These are phyloP conservation scores for Penicillium ochrochloron DNA, from an alignment of 495 filamentous ascomycete genomes.

Conservation along the genomic window DNA sequence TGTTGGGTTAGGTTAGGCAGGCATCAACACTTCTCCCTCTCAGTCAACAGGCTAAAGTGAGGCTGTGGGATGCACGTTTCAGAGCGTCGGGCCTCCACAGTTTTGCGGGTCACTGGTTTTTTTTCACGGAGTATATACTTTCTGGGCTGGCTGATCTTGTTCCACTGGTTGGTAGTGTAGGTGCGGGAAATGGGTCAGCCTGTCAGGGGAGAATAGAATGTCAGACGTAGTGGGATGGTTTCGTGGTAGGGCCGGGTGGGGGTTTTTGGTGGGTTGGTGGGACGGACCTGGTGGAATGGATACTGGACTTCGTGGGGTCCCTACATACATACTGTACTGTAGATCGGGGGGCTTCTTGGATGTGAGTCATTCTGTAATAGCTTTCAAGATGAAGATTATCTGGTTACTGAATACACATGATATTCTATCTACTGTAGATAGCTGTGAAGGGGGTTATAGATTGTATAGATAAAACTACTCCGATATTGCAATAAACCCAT, in stretches of 20 bases:
- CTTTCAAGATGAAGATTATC: not conserved
- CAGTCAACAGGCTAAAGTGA: conserved; percentile 11
- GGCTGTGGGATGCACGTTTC: conserved; percentile 14
- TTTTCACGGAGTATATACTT: no score
- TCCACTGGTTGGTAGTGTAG: not conserved
- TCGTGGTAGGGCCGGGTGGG: not conserved
- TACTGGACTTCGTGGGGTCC: not conserved
- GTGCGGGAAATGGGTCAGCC: no score
- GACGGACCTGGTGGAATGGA: not conserved
- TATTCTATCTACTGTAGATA: not conserved
- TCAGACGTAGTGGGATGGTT: not conserved
- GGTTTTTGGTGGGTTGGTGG: not conserved
- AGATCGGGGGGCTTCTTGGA: not conserved
- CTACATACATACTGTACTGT: not conserved
- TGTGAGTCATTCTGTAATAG: not conserved
- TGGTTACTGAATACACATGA: not conserved
- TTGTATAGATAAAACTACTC: not conserved
- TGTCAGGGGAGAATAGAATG: not conserved
- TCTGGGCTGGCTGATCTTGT: not conserved
- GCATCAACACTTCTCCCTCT: not conserved
- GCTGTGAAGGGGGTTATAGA: not conserved
- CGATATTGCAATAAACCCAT: not conserved
- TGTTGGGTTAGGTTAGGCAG: conserved; percentile 5
- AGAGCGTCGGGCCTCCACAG: conserved; percentile 6
- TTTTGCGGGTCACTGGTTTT: not conserved